Percentiles rank a stretch among this genome's conserved stretches.
Evolutionary conservation across 108 stramenopile genomes (phyloP).

Genomic region (Aurantiochytrium sp.): DNA sequence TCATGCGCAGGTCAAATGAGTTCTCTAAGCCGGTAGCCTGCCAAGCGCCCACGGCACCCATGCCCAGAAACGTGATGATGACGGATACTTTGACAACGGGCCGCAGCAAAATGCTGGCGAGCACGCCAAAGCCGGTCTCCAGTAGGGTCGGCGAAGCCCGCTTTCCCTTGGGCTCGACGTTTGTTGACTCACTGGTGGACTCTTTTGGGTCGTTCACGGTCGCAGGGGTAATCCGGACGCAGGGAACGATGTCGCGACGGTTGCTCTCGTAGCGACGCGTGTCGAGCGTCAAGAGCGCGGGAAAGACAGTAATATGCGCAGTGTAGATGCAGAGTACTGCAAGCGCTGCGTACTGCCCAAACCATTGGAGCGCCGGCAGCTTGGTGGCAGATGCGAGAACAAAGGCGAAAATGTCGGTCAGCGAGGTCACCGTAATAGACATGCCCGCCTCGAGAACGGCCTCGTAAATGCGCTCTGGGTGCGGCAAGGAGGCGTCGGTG

Average conservation of each 20-base stretch:
- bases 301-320: neutral
- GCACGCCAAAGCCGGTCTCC: neutral
- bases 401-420: constrained; percentile 1
- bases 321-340: neutral
- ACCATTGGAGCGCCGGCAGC: neutral
- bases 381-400: neutral
- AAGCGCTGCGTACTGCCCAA: neutral
- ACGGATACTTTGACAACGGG: neutral
- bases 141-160: too few species aligned
- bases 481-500: neutral
- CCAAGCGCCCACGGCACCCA: neutral
- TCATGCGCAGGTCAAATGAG: neutral
- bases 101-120: neutral
- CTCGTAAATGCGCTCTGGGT: neutral
- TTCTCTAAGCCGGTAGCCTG: neutral
- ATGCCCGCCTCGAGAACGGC: neutral
- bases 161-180: neutral
- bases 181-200: too few species aligned
- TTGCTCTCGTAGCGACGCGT: neutral
- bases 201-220: too few species aligned
- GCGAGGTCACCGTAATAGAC: neutral
- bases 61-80: neutral
- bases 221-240: neutral
- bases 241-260: neutral
- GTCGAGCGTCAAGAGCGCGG: neutral